These are phyloP conservation scores for Cladobotryum mycophilum DNA, from an alignment of 2,329 filamentous ascomycete species.

Conservation along the genomic window DNA sequence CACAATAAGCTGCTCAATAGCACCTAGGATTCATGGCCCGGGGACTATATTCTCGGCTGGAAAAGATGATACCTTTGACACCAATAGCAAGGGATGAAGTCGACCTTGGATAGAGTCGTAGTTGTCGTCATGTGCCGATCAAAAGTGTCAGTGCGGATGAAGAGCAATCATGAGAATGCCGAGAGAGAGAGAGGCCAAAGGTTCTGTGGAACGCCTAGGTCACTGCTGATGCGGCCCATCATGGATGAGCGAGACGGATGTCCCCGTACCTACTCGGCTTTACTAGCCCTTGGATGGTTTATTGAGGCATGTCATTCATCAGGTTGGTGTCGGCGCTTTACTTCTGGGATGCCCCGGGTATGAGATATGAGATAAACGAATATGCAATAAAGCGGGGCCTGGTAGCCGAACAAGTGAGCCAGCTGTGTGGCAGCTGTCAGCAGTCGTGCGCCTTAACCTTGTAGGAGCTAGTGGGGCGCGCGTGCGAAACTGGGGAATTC, in stretches of 20 bases:
- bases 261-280: conserved; percentile 9
- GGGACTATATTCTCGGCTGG: too few relatives aligned
- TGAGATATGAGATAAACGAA: neutral
- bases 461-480: conserved; percentile 1
- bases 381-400: neutral
- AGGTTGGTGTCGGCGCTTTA: conserved; percentile 2
- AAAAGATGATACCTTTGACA: too few relatives aligned
- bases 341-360: neutral
- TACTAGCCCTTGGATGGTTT: neutral
- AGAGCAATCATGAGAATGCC: neutral
- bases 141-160: too few relatives aligned
- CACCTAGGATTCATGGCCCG: too few relatives aligned
- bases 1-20: too few relatives aligned
- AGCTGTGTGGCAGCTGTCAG: neutral
- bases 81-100: too few relatives aligned
- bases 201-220: conserved; percentile 5
- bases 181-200: neutral
- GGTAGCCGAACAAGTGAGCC: neutral
- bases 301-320: neutral
- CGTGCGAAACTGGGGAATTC: neutral
- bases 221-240: conserved; percentile 10
- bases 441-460: neutral
- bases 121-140: neutral
- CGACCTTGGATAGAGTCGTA: too few relatives aligned
- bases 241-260: conserved; percentile 7